Conservation (phyloP, 2,329 filamentous ascomycete genomes). For the Colletotrichum zoysiae region DNA sequence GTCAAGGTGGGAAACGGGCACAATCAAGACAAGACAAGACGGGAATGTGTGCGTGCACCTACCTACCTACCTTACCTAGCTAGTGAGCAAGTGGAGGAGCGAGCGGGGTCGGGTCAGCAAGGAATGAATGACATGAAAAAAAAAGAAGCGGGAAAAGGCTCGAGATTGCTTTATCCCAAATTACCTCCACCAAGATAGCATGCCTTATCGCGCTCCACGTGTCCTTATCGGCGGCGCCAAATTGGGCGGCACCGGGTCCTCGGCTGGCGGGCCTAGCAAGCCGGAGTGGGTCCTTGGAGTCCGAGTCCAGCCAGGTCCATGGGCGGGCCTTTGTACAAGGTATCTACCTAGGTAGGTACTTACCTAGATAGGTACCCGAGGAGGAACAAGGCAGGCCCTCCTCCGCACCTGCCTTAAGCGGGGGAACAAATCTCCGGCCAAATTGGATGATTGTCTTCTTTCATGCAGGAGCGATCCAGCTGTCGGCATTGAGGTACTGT, state of each 20-base stretch:
- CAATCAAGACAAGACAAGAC: slow-evolving; percentile 18
- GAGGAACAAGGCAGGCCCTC: neutral
- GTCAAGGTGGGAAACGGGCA: neutral
- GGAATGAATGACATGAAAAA: neutral
- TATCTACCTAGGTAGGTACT: too few species aligned
- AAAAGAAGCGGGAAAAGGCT: slow-evolving; percentile 2
- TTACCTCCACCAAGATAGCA: too few species aligned
- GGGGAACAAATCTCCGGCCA: neutral
- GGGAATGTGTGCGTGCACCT: neutral
- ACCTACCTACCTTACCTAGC: too few species aligned
- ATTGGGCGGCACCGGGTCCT: slow-evolving; percentile 21
- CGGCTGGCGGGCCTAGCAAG: slow-evolving; percentile 32
- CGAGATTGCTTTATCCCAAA: neutral
- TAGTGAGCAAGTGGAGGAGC: neutral
- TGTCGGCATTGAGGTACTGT: neutral
- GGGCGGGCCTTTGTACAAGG: neutral
- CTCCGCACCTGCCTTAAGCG: neutral
- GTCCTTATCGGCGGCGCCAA: slow-evolving; percentile 35
- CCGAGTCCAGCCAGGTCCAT: neutral
- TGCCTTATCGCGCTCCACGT: slow-evolving; percentile 39
- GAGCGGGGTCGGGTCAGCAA: neutral
- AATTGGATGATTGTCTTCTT: neutral
- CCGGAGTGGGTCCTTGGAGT: neutral
- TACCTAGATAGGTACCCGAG: too few species aligned
- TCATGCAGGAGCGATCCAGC: neutral